phyloP scores from a whole-genome alignment of 257 asterid species.

The Solanum megistacrolobum region DNA sequence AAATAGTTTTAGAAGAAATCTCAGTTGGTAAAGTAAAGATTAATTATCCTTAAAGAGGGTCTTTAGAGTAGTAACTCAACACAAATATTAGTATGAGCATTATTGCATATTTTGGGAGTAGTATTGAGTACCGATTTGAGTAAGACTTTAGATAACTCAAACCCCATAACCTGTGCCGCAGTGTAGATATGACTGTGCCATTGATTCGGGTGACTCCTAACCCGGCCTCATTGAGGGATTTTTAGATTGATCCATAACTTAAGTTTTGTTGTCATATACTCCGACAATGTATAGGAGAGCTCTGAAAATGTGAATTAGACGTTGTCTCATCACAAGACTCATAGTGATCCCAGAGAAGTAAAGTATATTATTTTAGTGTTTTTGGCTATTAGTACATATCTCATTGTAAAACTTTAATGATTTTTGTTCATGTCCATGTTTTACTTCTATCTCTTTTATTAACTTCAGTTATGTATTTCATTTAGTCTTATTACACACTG shows the following conservation, averaged over 20 bases:
- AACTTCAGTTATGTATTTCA: too few species aligned
- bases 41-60: not conserved
- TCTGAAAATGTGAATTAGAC: not conserved
- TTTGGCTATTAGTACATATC: too few species aligned
- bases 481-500: too few species aligned
- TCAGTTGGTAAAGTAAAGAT: not conserved
- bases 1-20: not conserved
- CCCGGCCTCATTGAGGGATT: not conserved
- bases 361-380: too few species aligned
- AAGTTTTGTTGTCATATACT: not conserved
- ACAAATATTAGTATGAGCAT: not conserved
- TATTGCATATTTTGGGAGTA: too few species aligned
- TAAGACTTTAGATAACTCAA: too few species aligned
- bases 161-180: not conserved
- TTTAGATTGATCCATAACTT: not conserved
- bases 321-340: too few species aligned
- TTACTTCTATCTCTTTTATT: too few species aligned
- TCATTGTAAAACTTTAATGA: too few species aligned
- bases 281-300: not conserved
- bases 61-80: not conserved
- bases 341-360: too few species aligned
- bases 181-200: not conserved
- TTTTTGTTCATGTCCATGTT: too few species aligned
- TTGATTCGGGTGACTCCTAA: not conserved
- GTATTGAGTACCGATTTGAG: too few species aligned